phyloP scores from a whole-genome alignment of 2,329 filamentous ascomycete species.

The Exophiala sp. region DNA sequence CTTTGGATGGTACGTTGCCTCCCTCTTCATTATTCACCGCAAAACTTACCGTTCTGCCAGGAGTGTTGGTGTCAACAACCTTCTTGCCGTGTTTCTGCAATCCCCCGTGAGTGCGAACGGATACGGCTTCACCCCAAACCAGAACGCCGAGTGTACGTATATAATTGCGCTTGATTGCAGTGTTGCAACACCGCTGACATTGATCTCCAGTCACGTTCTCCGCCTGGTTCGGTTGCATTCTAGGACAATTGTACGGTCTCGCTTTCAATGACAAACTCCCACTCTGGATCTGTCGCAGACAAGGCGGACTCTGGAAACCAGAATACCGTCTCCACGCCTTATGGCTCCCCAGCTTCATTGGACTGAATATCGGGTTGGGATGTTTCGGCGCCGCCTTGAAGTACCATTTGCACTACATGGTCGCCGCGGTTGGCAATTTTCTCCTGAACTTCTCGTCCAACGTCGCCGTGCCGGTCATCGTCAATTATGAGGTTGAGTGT shows the following conservation, averaged over 20 bases:
- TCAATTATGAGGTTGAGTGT: conserved; percentile 34
- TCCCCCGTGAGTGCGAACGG: conserved; percentile 36
- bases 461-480: conserved; percentile 32
- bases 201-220: conserved; percentile 33
- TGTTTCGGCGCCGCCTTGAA: conserved; percentile 40
- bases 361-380: conserved; percentile 34
- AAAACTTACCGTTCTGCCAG: neutral
- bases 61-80: conserved; percentile 28
- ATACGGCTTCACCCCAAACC: conserved; percentile 42
- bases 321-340: conserved; percentile 35
- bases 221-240: conserved; percentile 41
- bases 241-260: conserved; percentile 38
- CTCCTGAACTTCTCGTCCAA: conserved; percentile 39
- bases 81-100: conserved; percentile 41
- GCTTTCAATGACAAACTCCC: conserved; percentile 36
- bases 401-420: conserved; percentile 40
- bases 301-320: conserved; percentile 34
- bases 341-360: conserved; percentile 31
- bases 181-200: neutral
- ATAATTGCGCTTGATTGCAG: neutral
- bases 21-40: neutral
- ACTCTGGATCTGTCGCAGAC: conserved; percentile 32
- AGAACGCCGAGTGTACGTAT: conserved; percentile 36
- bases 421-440: conserved; percentile 41
- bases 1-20: conserved; percentile 2